Evolutionary conservation across 345 rosid genomes (phyloP), one percentile per base, ranked within the genome.

Genomic region (Arabidopsis arenosa): DNA sequence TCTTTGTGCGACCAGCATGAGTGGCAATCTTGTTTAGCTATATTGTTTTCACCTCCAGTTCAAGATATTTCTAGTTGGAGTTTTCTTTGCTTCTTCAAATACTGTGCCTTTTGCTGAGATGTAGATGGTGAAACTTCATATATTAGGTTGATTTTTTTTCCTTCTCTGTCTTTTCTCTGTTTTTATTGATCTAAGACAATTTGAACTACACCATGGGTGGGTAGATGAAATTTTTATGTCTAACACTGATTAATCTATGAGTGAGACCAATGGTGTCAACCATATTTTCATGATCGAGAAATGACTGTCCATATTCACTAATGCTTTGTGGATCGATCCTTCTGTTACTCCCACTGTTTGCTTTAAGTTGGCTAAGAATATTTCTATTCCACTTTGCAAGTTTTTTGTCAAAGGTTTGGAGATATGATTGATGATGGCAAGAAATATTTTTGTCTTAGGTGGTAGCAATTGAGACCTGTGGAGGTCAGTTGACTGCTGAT

Each of bases 401-500:
- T 43, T 23, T 54, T 13, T 9, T 70, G 13, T 54, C 30, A 30
- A 37, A 14, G 11, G 36, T 52, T 11, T 63, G 23, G 44, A 61
- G 56, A 58, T 73, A 30, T 73, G 30, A 44, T 11, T 81, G 65
- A 68, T 67, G 70, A 79, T 64, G 62, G 28, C n/a, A 56, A 74
- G 59, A 28, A 8, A 61, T 55, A 15, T 57, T 55, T 52, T 45
- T 37, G 43, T 80, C 68, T 63, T 84, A 95, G 99, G 97, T 90
- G 73, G 90, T 82, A 78, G 98, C 87, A 28, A 73, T 92, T 68
- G 97, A 87, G 86, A 80, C 85, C 49, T 90, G 97, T 80, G 99
- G 99, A 51, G 99, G 99, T 63, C 97, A 95, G 86, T 87, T 76
- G 85, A 95, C 99, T 47, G 93, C 90, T 76, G 98, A 95, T 80